Evolutionary conservation across 129 eudicot genomes (phyloP), one percentile per base, ranked within the genome.

Genomic region (Oenanthe sinensis): DNA sequence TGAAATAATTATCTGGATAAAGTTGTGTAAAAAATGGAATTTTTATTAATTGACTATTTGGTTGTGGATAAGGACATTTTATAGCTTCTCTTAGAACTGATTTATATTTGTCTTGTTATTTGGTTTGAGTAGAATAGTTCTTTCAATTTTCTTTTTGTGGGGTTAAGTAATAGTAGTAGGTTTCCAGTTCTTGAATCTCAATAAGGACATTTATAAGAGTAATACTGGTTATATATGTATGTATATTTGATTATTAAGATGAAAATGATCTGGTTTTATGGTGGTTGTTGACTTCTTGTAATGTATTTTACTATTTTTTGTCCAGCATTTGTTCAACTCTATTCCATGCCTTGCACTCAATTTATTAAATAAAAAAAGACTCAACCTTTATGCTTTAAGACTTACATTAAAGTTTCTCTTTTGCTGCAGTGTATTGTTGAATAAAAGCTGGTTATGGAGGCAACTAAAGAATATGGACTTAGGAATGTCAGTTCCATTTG

Each of bases 401-500:
- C 68, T 60, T 60, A 60, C 28, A 9, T 9, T 8, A n/a, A 3
- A 3, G 43, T 2, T 43, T 2, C 2, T 77, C 9, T 58, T 36
- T 43, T 82, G 83, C 75, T 84, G 81, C 89, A 88, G 91, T 54
- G 67, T 75, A 74, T 62, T 65, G 28, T 42, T 69, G 39, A 68
- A 76, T 37, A 74, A 80, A 76, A 79, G 40, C 77, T 79, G 37
- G 79, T 72, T 30, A 86, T 88, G 93, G 98, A 91, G 69, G 88
- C 83, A 36, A 62, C 83, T 22, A 87, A 80, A 65, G 97, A 87
- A 75, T 26, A 60, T 74, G 97, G 93, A 83, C 90, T 94, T 19
- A 87, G 87, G 75, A 94, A 91, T 58, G 97, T 94, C 81, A 85
- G 91, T 85, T 91, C 98, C 72, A 84, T 85, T 63, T 85, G 89